These are phyloP conservation scores for Neurospora tetrasperma DNA, from an alignment of 495 filamentous ascomycete genomes.

Conservation along the genomic window DNA sequence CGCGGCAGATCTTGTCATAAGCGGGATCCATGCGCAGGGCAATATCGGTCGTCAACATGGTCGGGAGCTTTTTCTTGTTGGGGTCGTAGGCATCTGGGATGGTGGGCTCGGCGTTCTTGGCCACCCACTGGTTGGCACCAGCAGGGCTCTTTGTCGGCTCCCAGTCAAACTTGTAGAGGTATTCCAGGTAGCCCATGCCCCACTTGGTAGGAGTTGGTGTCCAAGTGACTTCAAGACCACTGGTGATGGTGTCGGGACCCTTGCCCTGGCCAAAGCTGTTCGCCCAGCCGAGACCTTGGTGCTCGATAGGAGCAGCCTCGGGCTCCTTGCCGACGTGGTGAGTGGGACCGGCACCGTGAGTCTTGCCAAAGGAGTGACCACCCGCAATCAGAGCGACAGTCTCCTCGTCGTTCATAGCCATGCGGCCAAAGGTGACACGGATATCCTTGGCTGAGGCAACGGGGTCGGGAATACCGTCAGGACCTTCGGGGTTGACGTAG, in stretches of 20 bases:
- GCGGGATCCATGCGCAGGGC: conserved; percentile 56
- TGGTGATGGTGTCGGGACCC: conserved; percentile 58
- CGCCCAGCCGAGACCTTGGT: conserved; percentile 58
- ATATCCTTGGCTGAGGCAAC: conserved; percentile 58
- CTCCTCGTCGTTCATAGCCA: conserved; percentile 73
- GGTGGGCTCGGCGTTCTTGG: conserved; percentile 51
- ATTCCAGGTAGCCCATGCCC: conserved; percentile 58
- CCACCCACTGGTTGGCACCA: conserved; percentile 63
- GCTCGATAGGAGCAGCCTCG: conserved; percentile 48
- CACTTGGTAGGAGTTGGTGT: conserved; percentile 59
- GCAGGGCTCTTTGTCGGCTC: conserved; percentile 62
- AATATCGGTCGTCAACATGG: conserved; percentile 61
- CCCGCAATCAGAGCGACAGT: conserved; percentile 66
- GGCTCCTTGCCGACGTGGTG: conserved; percentile 53
- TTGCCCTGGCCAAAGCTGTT: conserved; percentile 49
- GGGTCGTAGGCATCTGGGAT: conserved; percentile 60
- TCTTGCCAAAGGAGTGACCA: conserved; percentile 67
- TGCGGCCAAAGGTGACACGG: conserved; percentile 58
- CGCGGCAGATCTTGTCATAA: conserved; percentile 64
- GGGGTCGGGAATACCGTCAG: conserved; percentile 58
- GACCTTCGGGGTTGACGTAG: conserved; percentile 69
- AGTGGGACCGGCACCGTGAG: conserved; percentile 53
- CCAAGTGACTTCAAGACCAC: conserved; percentile 65
- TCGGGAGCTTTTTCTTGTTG: conserved; percentile 53
- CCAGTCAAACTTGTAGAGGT: conserved; percentile 69